Evolutionary conservation across 2,329 filamentous ascomycete species (phyloP), one percentile per base, ranked within the genome.

Genomic region (Thelonectria discophora): DNA sequence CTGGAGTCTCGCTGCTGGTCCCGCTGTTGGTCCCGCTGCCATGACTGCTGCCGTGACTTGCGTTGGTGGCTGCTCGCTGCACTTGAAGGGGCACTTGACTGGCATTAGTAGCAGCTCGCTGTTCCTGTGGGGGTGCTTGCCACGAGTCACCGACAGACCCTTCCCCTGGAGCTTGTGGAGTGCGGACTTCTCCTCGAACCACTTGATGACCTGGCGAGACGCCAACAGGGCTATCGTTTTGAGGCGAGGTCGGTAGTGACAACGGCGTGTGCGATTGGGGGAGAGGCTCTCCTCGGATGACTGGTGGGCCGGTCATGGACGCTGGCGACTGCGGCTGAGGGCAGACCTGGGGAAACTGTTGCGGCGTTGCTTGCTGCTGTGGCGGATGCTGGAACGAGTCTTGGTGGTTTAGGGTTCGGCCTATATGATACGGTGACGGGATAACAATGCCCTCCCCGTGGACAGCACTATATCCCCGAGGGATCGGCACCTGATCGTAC

Each of bases 401-500:
- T 24, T 47, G 60, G 34, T 46, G 68, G 21, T 61, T 65, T 27
- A 65, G 18, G 12, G 63, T 57, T n/a, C 59, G 65, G 12, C 67
- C 68, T 11, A 70, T 39, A 42, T 70, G 66, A 50, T 77, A 76
- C 13, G 70, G 69, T 1, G 73, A 68, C 1, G 71, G 73, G 3
- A 66, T 72, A n/a, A 69, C 51, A 12, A 59, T 66, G 18, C 75
- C 77, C 49, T 79, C 78, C 27, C 75, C 77, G 48, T 78, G 76
- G 5, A 79, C 77, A 13, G 75, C 65, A 7, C 64, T 58, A 46
- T 81, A 80, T 12, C 73, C 72, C 24, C 62, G 66, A 0, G 79
- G 78, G 37, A 80, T 78, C 1, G 79, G 76, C 1, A 80, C 75
- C 12, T 69, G 67, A 3, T 68, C 76, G 39, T 80, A 80, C 27